phyloP scores from a whole-genome alignment of 2,329 filamentous ascomycete genomes.

The Raffaelea deltoideospora region DNA sequence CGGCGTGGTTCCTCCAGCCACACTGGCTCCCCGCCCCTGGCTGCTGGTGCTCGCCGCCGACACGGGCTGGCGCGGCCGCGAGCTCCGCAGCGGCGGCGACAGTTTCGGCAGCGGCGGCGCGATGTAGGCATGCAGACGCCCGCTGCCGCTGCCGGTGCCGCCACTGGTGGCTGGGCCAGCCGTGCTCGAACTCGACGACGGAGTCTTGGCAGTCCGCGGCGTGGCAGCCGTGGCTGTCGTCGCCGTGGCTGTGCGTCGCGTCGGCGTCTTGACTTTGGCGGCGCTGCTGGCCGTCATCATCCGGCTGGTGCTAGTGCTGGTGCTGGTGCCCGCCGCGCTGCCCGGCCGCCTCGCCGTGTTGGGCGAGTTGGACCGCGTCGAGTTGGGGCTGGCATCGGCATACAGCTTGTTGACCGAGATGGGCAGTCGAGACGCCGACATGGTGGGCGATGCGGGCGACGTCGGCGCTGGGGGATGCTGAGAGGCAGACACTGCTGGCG shows the following conservation, averaged over 20 bases:
- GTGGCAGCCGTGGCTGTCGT: slow-evolving; percentile 6
- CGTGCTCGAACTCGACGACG: not conserved
- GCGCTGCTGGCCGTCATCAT: slow-evolving; percentile 16
- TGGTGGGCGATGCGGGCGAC: slow-evolving; percentile 9
- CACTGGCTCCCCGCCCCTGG: not conserved
- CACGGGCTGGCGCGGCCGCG: slow-evolving; percentile 64
- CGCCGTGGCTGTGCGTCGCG: slow-evolving; percentile 14
- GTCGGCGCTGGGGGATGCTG: not conserved
- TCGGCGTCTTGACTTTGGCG: slow-evolving; percentile 24
- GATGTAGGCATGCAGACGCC: slow-evolving; percentile 59
- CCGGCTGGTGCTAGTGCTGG: slow-evolving; percentile 18
- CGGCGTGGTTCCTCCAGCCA: too few species aligned
- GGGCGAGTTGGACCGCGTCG: slow-evolving; percentile 42
- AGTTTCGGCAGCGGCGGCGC: slow-evolving; percentile 53
- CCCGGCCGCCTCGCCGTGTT: slow-evolving; percentile 24
- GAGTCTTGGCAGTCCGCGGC: slow-evolving; percentile 24
- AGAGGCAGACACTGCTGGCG: too few species aligned
- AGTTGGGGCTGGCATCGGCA: slow-evolving; percentile 31
- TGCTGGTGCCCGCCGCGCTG: slow-evolving; percentile 17
- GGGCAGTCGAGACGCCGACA: slow-evolving; percentile 21
- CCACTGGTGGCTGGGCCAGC: not conserved
- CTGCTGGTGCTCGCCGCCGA: not conserved
- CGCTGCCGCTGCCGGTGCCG: slow-evolving; percentile 21
- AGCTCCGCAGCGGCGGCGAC: slow-evolving; percentile 68
- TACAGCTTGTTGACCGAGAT: slow-evolving; percentile 25